Evolutionary conservation across 805 yeast genomes (phyloP), one percentile per base, ranked within the genome.

Genomic region (Starmera caribaea): DNA sequence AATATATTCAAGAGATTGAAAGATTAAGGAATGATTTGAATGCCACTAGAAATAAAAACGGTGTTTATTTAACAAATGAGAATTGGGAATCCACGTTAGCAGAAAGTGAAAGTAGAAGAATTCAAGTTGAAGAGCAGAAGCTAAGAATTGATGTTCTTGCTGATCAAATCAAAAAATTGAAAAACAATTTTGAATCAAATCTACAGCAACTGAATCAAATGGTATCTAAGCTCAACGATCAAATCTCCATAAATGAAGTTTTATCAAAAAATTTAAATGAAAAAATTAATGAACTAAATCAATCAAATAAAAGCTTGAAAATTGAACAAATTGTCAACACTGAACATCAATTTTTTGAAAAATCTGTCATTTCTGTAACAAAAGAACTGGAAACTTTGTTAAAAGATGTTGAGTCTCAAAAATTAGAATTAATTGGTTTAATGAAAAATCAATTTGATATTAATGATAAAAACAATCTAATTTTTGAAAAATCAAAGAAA

Each of bases 11-110:
- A 47, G 73, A 81, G 61, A 68, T 74, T 58, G 70, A 74, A 61
- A 54, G 73, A 45, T 57, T 81, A 30, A 70, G 76, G 46, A 66
- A 68, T 31, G 92, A 83, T 49, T 63, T 84, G 36, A 57, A 62
- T 28, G 81, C 88, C 1, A 68, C 86, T 0, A 63, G 87, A 40
- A 66, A 65, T 35, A 80, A 78, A 48, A 79, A 76, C 48, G 88
- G 89, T 5, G 73, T 84, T 14, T 80, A 72, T 50, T 58, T 84
- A 45, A 71, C 83, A 24, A 65, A 65, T 21, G 71, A 65, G 21
- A 71, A 71, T 45, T 76, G 74, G 59, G 60, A 59, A 49, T 41
- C 62, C 55, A 38, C 71, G 59, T 34, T 74, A 62, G 52, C 67
- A 51, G 55, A 53, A 27, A 53, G 53, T 48, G 79, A 73, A 50